Conservation (phyloP, 805 yeast species). For the Wickerhamomyces canadensis region DNA sequence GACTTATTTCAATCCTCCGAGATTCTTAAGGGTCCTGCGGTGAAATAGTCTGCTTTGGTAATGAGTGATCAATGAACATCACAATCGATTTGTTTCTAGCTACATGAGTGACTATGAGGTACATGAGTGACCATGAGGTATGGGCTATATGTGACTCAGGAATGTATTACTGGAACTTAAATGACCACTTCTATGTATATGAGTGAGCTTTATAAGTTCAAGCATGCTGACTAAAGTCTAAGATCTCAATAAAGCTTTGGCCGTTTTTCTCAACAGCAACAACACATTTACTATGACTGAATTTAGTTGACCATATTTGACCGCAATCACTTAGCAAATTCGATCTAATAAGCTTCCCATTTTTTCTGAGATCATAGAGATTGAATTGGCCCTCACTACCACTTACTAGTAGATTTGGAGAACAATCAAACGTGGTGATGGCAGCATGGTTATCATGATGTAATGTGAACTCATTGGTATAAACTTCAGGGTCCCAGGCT, state of each 20-base stretch:
- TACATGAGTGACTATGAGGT: no score
- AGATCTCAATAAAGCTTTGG: slow-evolving; percentile 73
- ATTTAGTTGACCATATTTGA: slow-evolving; percentile 91
- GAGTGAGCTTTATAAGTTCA: no score
- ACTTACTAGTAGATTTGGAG: slow-evolving; percentile 75
- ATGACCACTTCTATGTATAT: no score
- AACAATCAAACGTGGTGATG: slow-evolving; percentile 90
- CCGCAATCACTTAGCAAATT: slow-evolving; percentile 75
- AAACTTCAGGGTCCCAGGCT: slow-evolving; percentile 86
- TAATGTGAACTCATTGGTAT: slow-evolving; percentile 57
- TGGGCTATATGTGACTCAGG: no score
- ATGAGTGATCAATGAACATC: no score
- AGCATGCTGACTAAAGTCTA: slow-evolving; percentile 57
- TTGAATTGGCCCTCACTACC: slow-evolving; percentile 87
- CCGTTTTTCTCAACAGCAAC: slow-evolving; percentile 82
- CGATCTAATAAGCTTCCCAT: slow-evolving; percentile 62
- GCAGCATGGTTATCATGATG: slow-evolving; percentile 79
- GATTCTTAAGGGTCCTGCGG: no score
- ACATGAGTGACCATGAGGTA: no score
- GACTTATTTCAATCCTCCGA: no score
- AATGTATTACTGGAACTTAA: no score
- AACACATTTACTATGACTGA: slow-evolving; percentile 77
- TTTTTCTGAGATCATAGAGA: slow-evolving; percentile 73
- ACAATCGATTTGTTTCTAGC: no score
- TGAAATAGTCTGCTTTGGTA: no score